These are phyloP conservation scores for Hondaea fermentalgiana DNA, from an alignment of 108 stramenopile genomes.

Conservation along the genomic window DNA sequence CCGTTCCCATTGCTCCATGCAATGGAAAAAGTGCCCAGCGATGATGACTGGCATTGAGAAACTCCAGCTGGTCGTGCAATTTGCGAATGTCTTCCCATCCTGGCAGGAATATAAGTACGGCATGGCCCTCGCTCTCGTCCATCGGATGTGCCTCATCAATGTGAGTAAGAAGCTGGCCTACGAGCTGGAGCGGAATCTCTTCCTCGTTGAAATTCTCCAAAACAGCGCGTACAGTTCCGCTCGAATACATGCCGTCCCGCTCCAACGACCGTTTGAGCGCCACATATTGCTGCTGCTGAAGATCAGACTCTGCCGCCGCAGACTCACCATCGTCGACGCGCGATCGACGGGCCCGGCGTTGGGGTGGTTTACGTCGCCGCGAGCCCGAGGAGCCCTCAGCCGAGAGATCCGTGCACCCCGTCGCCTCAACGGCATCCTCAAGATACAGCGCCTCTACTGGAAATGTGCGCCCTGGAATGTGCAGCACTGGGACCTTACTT, in stretches of 20 bases:
- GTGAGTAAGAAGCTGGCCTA: slow-evolving; percentile 60
- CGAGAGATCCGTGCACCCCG: slow-evolving; percentile 4
- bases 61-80: slow-evolving; percentile 20
- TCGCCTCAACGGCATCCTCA: slow-evolving; percentile 60
- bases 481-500: slow-evolving; percentile 61
- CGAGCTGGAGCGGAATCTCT: slow-evolving; percentile 41
- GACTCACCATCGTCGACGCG: slow-evolving; percentile 19
- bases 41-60: not conserved
- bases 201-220: not conserved
- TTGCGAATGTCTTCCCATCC: slow-evolving; percentile 77
- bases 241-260: not conserved
- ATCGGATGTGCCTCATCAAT: slow-evolving; percentile 47
- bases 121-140: slow-evolving; percentile 38
- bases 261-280: not conserved
- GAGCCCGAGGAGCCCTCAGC: not conserved
- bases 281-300: not conserved
- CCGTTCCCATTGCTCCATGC: slow-evolving; percentile 58
- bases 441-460: slow-evolving; percentile 76
- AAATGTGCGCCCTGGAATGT: slow-evolving; percentile 84
- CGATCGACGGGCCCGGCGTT: not conserved
- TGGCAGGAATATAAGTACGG: slow-evolving; percentile 78
- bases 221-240: not conserved
- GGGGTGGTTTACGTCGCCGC: not conserved
- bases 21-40: slow-evolving; percentile 49
- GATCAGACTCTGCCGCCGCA: not conserved